These are phyloP conservation scores for Calonectria multiphialidica DNA, from an alignment of 2,329 filamentous ascomycete genomes.

Conservation along the genomic window DNA sequence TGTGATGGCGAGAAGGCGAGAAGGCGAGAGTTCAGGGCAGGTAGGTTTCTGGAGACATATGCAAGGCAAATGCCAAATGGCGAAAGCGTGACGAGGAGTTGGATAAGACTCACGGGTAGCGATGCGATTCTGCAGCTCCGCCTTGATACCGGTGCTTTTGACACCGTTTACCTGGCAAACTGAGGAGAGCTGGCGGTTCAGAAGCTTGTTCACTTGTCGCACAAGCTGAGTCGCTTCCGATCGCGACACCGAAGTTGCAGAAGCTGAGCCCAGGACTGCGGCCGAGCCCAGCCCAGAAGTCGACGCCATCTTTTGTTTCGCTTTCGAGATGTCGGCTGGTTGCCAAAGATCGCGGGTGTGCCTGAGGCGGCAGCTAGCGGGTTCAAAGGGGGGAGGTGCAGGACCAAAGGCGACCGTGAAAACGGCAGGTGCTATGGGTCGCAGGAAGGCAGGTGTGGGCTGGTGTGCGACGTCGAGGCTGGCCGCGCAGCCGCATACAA, in stretches of 20 bases:
- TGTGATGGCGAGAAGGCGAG: not conserved
- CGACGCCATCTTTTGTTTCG: conserved; percentile 37
- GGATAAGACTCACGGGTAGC: conserved; percentile 74
- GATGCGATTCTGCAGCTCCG: conserved; percentile 82
- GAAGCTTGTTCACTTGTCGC: conserved; percentile 59
- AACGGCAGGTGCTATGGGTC: conserved; percentile 25
- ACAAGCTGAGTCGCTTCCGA: conserved; percentile 60
- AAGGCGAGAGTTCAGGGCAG: not conserved
- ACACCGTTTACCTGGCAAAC: conserved; percentile 83
- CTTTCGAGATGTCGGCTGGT: not conserved
- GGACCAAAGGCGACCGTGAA: not conserved
- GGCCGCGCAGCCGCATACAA: conserved; percentile 44
- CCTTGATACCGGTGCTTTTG: conserved; percentile 86
- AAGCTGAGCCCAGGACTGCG: conserved; percentile 27
- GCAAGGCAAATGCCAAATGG: not conserved
- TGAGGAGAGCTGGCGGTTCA: conserved; percentile 77
- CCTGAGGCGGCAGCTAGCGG: conserved; percentile 4
- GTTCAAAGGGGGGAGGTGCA: not conserved
- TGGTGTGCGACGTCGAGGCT: conserved; percentile 28
- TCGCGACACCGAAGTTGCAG: conserved; percentile 46
- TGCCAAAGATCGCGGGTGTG: not conserved
- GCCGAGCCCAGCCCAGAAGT: conserved; percentile 37
- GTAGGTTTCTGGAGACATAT: not conserved
- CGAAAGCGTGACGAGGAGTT: not conserved
- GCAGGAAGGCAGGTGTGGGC: conserved; percentile 18